phyloP scores from a whole-genome alignment of 1,284 basidiomycete species.

The Heliocybe sulcata region DNA sequence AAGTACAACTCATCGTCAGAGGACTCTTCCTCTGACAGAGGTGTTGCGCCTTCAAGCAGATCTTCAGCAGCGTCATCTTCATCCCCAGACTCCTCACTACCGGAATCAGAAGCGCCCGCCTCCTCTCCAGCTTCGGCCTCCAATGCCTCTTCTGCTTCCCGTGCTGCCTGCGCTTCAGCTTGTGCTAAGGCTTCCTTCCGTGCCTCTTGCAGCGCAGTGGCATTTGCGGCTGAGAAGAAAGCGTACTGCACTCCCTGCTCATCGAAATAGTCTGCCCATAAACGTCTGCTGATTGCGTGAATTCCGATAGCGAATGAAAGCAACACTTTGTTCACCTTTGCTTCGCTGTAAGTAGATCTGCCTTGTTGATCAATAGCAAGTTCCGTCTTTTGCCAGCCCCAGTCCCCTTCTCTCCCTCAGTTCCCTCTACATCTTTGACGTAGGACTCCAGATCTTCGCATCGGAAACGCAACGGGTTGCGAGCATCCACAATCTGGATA shows the following conservation, averaged over 20 bases:
- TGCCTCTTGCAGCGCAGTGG: slow-evolving; percentile 77
- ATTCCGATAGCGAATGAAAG: neutral
- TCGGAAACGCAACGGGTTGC: slow-evolving; percentile 87
- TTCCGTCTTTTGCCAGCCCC: slow-evolving; percentile 70
- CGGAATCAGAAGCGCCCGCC: too few relatives aligned
- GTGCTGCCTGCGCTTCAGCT: slow-evolving; percentile 10
- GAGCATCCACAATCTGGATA: slow-evolving; percentile 93
- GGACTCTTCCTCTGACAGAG: slow-evolving; percentile 20
- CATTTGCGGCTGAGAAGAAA: slow-evolving; percentile 95
- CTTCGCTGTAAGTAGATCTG: slow-evolving; percentile 83
- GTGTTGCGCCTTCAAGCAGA: slow-evolving; percentile 18
- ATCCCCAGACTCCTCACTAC: slow-evolving; percentile 2
- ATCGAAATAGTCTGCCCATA: slow-evolving; percentile 96
- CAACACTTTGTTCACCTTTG: slow-evolving; percentile 60
- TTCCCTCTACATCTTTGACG: slow-evolving; percentile 71
- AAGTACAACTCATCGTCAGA: slow-evolving; percentile 8
- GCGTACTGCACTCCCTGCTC: slow-evolving; percentile 76
- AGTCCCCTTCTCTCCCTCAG: slow-evolving; percentile 71
- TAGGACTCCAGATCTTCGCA: slow-evolving; percentile 91
- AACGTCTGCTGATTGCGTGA: slow-evolving; percentile 29
- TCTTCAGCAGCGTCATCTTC: slow-evolving; percentile 23
- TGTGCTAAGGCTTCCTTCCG: slow-evolving; percentile 44
- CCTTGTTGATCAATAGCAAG: slow-evolving; percentile 92
- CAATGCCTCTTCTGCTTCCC: slow-evolving; percentile 7
- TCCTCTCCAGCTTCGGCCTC: too few relatives aligned